Conservation (phyloP, 1,284 basidiomycete species). For the Malassezia nana region DNA sequence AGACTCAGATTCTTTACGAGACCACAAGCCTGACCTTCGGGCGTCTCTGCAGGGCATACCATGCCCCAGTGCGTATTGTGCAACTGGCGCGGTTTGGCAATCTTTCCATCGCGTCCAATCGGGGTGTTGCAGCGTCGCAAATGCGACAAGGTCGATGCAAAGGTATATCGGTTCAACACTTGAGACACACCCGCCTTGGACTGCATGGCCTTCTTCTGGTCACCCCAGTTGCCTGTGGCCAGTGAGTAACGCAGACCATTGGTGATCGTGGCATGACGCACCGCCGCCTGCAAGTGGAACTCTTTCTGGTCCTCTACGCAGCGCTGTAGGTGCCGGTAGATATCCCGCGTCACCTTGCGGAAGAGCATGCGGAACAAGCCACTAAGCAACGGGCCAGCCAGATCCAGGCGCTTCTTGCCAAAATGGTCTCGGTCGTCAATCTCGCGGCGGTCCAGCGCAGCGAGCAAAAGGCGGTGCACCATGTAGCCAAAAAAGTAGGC, state of each 20-base stretch:
- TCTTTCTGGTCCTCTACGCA: conserved; percentile 95
- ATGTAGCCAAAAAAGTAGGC: conserved; percentile 99
- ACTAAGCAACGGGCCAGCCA: conserved; percentile 87
- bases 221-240: conserved; percentile 98
- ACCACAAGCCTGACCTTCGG: conserved; percentile 98
- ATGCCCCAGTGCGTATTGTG: conserved; percentile 99
- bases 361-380: conserved; percentile 97
- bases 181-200: conserved; percentile 95
- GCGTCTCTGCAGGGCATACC: conserved; percentile 92
- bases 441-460: conserved; percentile 85
- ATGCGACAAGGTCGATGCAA: conserved; percentile 95
- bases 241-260: conserved; percentile 97
- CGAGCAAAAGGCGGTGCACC: conserved; percentile 88
- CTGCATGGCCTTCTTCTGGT: conserved; percentile 92
- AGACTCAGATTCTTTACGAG: conserved; percentile 96
- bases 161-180: conserved; percentile 96
- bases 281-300: conserved; percentile 81
- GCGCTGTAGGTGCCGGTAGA: conserved; percentile 86
- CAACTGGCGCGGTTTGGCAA: conserved; percentile 95
- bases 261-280: conserved; percentile 88
- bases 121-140: conserved; percentile 96
- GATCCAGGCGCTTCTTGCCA: conserved; percentile 91
- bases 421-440: conserved; percentile 99
- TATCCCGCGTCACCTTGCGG: conserved; percentile 89
- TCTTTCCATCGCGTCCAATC: conserved; percentile 95